Evolutionary conservation across 495 filamentous ascomycete genomes (phyloP), one percentile per base, ranked within the genome.

Genomic region (Penicillium nucicola): DNA sequence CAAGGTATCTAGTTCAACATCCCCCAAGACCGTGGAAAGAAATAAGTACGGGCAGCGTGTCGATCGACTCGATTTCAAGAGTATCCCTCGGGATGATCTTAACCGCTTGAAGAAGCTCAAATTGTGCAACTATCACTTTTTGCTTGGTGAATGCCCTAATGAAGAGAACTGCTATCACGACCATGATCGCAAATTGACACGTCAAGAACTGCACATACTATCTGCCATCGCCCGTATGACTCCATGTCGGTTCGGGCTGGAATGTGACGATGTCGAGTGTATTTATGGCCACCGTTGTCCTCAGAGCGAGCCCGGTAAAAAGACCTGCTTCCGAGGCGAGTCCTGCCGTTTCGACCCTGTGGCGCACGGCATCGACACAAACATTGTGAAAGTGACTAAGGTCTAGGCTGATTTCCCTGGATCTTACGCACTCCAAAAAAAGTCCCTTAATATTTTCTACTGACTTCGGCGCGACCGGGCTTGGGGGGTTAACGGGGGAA

Each of bases 111-210:
- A 84, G 62, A 81, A 78, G 57, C 70, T 88, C 57, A 93, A 95
- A 61, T 70, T 92, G 19, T 96, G 90, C 79, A 93, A 93, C 64
- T 87, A 89, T 53, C 82, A 91, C 65, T 92, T 84, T 65, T 73
- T 96, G 22, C 80, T 88, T 23, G 81, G 83, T 1, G 85, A 85
- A 37, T 95, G 90, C 60, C 77, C 82, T 30, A 84, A 83, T 47
- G 78, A 65, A 30, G 59, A 84, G 19, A 77, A 80, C 11, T 96
- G 90, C 66, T 80, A 79, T 36, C 89, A 93, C 60, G 81, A 84
- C 48, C 90, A 95, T 67, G 71, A 83, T 31, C 85, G 88, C 66
- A 85, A 83, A 56, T 77, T 87, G 19, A 84, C 77, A 10, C 76
- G 79, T 49, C 77, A 80, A 22, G 89, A 95, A 58, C 71, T 84